These are phyloP conservation scores for Ophiostoma novo-ulmi DNA, from an alignment of 2,329 filamentous ascomycete species.

Conservation along the genomic window DNA sequence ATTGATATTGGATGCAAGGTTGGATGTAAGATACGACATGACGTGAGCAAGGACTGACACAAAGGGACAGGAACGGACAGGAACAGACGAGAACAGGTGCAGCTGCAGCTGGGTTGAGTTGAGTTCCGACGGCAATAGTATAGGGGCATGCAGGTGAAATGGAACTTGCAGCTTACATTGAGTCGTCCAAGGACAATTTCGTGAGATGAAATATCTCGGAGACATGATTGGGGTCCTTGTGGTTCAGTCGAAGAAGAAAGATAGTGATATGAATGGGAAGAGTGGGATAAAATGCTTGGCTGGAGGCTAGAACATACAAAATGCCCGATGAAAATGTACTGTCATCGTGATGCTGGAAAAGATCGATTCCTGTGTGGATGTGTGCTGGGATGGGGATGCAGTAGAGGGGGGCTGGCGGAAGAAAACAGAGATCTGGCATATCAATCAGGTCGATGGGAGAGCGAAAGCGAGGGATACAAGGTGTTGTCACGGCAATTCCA, in stretches of 20 bases:
- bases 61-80: not conserved
- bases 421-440: not conserved
- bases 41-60: not conserved
- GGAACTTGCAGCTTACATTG: conserved; percentile 10
- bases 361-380: not conserved
- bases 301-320: conserved; percentile 3
- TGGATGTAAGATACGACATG: not conserved
- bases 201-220: not conserved
- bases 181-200: not conserved
- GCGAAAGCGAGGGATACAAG: not conserved
- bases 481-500: not conserved
- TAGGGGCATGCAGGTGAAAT: conserved; percentile 13
- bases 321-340: not conserved
- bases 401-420: not conserved
- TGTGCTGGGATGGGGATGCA: not conserved
- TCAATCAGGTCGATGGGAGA: not conserved
- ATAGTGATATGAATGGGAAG: not conserved
- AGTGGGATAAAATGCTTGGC: conserved; percentile 1
- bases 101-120: not conserved
- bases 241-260: not conserved
- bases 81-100: not conserved
- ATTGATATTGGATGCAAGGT: not conserved
- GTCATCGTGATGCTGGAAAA: not conserved
- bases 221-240: not conserved
- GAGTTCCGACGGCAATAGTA: not conserved